phyloP scores from a whole-genome alignment of 2,329 filamentous ascomycete species.

The Colletotrichum sp. region DNA sequence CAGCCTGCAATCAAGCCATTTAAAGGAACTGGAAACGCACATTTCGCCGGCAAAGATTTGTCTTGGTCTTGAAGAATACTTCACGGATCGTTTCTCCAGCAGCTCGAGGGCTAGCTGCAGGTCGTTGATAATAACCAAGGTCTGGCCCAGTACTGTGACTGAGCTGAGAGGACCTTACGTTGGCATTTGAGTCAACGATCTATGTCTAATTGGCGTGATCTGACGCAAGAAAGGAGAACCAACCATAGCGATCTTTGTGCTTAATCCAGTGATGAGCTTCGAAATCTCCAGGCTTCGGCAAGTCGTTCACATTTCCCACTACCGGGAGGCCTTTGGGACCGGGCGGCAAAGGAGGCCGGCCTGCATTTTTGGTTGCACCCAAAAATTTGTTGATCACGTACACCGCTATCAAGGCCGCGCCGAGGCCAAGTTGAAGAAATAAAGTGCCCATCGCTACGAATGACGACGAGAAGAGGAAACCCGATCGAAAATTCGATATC shows the following conservation, averaged over 20 bases:
- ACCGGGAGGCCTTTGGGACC: conserved; percentile 41
- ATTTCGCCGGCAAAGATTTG: conserved; percentile 39
- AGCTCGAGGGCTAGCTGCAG: conserved; percentile 38
- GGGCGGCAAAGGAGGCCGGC: conserved; percentile 22
- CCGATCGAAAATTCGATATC: background rate
- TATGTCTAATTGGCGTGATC: background rate
- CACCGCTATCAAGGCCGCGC: background rate
- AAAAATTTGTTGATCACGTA: background rate
- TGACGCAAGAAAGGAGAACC: background rate
- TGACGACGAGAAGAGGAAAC: background rate
- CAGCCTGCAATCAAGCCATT: background rate
- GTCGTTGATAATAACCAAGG: conserved; percentile 46
- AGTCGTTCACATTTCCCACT: conserved; percentile 51
- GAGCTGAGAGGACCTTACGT: conserved; percentile 31
- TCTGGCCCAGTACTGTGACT: conserved; percentile 42
- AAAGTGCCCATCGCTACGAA: background rate
- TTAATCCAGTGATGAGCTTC: conserved; percentile 40
- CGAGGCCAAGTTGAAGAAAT: background rate
- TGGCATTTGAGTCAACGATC: background rate
- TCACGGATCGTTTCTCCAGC: conserved; percentile 36
- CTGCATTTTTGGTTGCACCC: background rate
- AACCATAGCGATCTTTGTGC: conserved; percentile 36
- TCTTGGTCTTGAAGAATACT: conserved; percentile 37
- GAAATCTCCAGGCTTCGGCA: conserved; percentile 38
- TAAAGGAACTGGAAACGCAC: conserved; percentile 25